Base-by-base conservation (phyloP, 2,329 filamentous ascomycete genomes). In the Epichloe scottii region DNA sequence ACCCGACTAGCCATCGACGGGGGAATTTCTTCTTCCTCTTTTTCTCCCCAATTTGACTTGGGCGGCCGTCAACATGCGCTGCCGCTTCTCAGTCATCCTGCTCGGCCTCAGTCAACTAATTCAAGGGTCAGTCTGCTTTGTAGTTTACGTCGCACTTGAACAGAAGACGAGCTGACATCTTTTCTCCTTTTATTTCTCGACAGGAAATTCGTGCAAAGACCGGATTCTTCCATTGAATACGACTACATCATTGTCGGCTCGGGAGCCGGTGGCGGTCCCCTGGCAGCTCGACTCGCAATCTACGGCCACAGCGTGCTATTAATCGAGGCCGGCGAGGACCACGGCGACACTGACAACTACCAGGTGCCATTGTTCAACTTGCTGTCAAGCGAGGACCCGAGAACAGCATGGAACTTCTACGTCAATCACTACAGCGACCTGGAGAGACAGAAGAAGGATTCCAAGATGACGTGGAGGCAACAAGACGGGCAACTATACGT, bases 321-420 rank as follows among this genome's bases (percentile, higher is more conserved):
- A 8, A 72, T 84, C 48, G 80, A 83, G 56, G 79, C 79, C 5
- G 79, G 79, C 45, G 75, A 78, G 51, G 79, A 84, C 56, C 71
- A 80, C 56, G 73, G 71, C 40, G 66, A 45, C 43, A 60, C 62
- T 17, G 62, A 68, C 54, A 72, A 77, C 58, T 73, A 78, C 54
- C 71, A 74, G 11, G 43, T 46, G 15, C 43, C 43, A 4, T 11
- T 30, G 21, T 46, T 46, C 26, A 46, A 46, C 26, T 30, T 46
- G 21, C 43, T 46, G 11, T 46, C 43, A 11, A 46, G 43, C 43
- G 43, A 46, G 26, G 26, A 46, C 11, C 43, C 19, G 3, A 21
- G 11, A 5, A 46, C 43, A 46, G 15, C 26, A 30, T 84, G 81
- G 81, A 76, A 81, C 62, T 83, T 78, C 64, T 84, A 76, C 55